Conservation (phyloP, 805 yeast genomes). For the Saturnispora silvae region DNA sequence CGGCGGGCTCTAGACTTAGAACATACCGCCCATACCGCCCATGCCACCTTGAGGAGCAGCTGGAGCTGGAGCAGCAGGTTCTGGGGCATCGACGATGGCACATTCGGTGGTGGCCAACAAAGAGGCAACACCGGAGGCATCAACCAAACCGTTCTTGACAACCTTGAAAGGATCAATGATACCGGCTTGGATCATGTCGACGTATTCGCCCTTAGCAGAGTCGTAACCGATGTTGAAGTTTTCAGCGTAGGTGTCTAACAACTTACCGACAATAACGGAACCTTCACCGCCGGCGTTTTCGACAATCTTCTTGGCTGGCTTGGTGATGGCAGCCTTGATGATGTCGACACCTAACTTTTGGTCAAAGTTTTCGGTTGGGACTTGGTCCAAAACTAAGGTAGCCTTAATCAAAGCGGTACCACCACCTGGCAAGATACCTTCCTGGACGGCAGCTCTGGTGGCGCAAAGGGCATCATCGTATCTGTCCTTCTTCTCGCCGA, state of each 20-base stretch:
- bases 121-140: constrained; percentile 96
- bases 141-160: constrained; percentile 89
- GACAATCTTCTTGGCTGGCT: constrained; percentile 91
- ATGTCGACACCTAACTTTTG: constrained; percentile 93
- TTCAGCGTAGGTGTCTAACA: constrained; percentile 45
- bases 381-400: constrained; percentile 56
- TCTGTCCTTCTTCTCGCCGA: constrained; percentile 98
- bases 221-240: constrained; percentile 89
- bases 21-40: constrained; percentile 44
- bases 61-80: constrained; percentile 49
- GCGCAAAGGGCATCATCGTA: constrained; percentile 97
- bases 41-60: constrained; percentile 35
- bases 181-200: constrained; percentile 94
- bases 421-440: constrained; percentile 98
- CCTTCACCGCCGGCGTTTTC: constrained; percentile 98
- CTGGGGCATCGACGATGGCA: constrained; percentile 93
- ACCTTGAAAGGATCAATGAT: constrained; percentile 98
- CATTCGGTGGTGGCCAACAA: constrained; percentile 97
- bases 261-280: constrained; percentile 88
- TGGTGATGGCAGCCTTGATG: constrained; percentile 83
- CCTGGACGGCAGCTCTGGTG: constrained; percentile 97
- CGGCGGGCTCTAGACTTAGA: too few species aligned
- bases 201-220: constrained; percentile 84
- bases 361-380: constrained; percentile 81
- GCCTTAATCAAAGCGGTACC: constrained; percentile 97